A percentile compares a stretch with the other conserved stretches of the same genome.
Evolutionary conservation across 768 basidiomycete genomes (phyloP).

Genomic region (Boletus rufocinnamomeus): DNA sequence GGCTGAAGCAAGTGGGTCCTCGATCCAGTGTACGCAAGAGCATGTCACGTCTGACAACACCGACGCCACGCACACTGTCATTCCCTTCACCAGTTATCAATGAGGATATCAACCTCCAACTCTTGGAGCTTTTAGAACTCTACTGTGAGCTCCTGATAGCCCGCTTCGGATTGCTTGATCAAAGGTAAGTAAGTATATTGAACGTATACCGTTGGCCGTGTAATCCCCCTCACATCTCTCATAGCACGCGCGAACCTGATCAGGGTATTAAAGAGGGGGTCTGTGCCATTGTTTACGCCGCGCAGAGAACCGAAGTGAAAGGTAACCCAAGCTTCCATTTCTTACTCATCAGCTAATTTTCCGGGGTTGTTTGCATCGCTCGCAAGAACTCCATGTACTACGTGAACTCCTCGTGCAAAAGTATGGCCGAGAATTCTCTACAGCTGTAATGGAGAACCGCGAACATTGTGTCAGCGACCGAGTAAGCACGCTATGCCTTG

Average conservation of each 20-base stretch:
- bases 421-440: conserved; percentile 88
- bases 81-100: conserved; percentile 60
- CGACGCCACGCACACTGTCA: conserved; percentile 13
- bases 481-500: conserved; percentile 44
- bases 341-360: conserved; percentile 6
- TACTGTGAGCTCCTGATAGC: conserved; percentile 94
- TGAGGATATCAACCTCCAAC: conserved; percentile 82
- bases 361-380: neutral
- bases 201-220: conserved; percentile 6
- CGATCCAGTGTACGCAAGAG: conserved; percentile 5
- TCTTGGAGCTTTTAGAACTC: conserved; percentile 89
- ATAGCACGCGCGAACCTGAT: conserved; percentile 81
- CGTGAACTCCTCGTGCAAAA: conserved; percentile 96
- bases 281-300: conserved; percentile 85
- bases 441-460: conserved; percentile 84
- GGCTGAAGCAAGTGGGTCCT: conserved; percentile 72
- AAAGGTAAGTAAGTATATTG: conserved; percentile 55
- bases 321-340: conserved; percentile 41
- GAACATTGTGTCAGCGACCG: conserved; percentile 81
- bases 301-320: conserved; percentile 89
- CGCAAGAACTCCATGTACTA: conserved; percentile 79
- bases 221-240: conserved; percentile 12
- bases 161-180: conserved; percentile 89
- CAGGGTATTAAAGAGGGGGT: conserved; percentile 85
- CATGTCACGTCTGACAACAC: conserved; percentile 19